Percentiles rank a stretch among this genome's conserved stretches.
Evolutionary conservation across 257 asterid species (phyloP).

Genomic region (Nyctanthes arbortristis): DNA sequence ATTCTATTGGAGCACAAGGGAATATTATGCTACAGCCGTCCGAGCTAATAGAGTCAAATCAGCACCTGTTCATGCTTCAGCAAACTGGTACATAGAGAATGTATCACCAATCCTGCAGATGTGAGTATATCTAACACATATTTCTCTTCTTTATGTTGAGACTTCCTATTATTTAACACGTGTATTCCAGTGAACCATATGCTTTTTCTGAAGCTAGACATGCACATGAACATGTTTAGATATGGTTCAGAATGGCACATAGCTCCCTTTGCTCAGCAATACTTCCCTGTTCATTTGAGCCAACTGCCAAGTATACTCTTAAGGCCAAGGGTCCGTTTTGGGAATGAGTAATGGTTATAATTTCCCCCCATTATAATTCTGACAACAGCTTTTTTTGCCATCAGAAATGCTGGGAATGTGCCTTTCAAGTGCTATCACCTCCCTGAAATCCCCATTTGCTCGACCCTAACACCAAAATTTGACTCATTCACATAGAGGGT

Average conservation of each 20-base stretch:
- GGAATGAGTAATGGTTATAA: too few relatives aligned
- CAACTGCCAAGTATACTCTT: too few relatives aligned
- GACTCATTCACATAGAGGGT: too few relatives aligned
- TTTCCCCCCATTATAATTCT: too few relatives aligned
- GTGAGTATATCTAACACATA: conserved; percentile 40
- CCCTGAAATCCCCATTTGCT: too few relatives aligned
- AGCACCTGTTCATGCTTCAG: conserved; percentile 96
- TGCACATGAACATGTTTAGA: background rate
- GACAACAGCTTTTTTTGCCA: too few relatives aligned
- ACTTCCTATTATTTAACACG: background rate
- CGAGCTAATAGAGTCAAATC: conserved; percentile 87
- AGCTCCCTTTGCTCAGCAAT: background rate
- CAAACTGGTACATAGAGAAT: conserved; percentile 91
- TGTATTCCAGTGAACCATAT: background rate
- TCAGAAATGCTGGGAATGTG: too few relatives aligned
- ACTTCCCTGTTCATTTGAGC: background rate
- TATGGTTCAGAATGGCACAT: background rate
- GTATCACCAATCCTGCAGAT: conserved; percentile 75
- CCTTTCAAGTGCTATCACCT: too few relatives aligned
- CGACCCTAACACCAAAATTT: too few relatives aligned
- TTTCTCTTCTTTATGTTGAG: background rate
- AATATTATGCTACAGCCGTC: conserved; percentile 85
- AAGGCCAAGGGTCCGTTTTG: too few relatives aligned
- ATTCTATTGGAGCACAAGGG: conserved; percentile 94
- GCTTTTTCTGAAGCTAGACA: background rate